Conservation (phyloP, 2,329 filamentous ascomycete species). For the Aphanoascus verrucosus region DNA sequence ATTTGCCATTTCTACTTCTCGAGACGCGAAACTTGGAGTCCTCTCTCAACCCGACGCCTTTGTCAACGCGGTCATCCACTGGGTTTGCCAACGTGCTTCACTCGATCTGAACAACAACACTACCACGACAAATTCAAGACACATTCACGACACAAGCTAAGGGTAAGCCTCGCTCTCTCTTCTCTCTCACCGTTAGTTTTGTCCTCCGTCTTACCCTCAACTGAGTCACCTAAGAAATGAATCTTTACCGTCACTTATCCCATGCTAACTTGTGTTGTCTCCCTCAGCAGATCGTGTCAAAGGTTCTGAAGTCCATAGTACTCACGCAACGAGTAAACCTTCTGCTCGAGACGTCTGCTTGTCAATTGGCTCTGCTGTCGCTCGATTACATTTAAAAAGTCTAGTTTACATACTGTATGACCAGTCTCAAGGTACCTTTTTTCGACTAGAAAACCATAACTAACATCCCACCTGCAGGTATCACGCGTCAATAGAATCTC, state of each 20-base stretch:
- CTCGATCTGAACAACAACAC: constrained; percentile 1
- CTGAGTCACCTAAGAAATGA: not conserved
- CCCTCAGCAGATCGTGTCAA: not conserved
- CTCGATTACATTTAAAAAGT: not conserved
- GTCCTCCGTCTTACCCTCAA: not conserved
- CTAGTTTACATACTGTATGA: not conserved
- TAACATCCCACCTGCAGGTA: not conserved
- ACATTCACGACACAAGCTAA: not conserved
- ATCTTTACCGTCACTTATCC: not conserved
- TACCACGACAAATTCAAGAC: not conserved
- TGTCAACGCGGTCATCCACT: not conserved
- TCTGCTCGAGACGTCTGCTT: not conserved
- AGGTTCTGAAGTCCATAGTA: not conserved
- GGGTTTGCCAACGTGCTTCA: constrained; percentile 1
- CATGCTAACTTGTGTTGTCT: not conserved
- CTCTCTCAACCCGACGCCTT: not conserved
- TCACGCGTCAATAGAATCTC: not conserved
- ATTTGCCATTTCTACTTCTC: not conserved
- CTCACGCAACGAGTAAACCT: constrained; percentile 1
- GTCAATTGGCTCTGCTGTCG: not conserved
- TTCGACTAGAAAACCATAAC: not conserved
- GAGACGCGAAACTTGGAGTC: not conserved
- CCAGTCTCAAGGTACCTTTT: not conserved
- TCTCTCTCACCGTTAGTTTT: not conserved
- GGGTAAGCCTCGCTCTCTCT: not conserved